Evolutionary conservation across 2,329 filamentous ascomycete species (phyloP), one percentile per base, ranked within the genome.

Genomic region (Alternaria dauci): DNA sequence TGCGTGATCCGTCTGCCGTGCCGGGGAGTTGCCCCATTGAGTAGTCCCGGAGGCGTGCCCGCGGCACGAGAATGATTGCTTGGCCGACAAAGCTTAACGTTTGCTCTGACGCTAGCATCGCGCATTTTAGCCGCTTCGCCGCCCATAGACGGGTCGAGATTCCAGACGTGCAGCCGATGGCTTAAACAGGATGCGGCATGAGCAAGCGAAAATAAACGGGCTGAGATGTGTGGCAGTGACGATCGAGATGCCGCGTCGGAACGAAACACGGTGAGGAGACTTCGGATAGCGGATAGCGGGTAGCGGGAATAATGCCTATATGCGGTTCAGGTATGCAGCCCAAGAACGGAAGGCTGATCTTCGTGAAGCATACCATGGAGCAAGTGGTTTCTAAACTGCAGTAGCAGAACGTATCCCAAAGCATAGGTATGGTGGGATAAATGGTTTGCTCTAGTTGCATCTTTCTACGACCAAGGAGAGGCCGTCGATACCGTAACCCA

Each of bases 81-180:
- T 61, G 63, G 61, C 66, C 12, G 9, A 4, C 28, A 59, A 66
- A 65, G 59, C 63, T 66, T 66, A 52, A 44, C 18, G 18, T 32
- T 36, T 50, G 26, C 46, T 18, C 18, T 20, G 30, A 7, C 34
- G 14, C 53, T 59, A 58, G 38, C 25, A 44, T 52, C 51, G 36
- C 38, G 48, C 50, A 55, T 56, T 23, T 51, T 66, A 64, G 65
- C 55, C 58, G 62, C 57, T 44, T 59, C 43, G 55, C 57, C 43
- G 53, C 58, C 56, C 51, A 56, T 32, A 38, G 26, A 52, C 39
- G 60, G 48, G 61, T 62, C 63, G 63, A 68, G 63, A 63, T 62
- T 60, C 48, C 20, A 55, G 51, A 44, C 62, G 50, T 63, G 63
- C 61, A 64, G 44, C 44, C 44, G 41, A 23, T 44, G 47, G 32